Percentiles rank a stretch among this genome's conserved stretches.
phyloP scores from a whole-genome alignment of 768 basidiomycete species.

The Tulasnella sp. region DNA sequence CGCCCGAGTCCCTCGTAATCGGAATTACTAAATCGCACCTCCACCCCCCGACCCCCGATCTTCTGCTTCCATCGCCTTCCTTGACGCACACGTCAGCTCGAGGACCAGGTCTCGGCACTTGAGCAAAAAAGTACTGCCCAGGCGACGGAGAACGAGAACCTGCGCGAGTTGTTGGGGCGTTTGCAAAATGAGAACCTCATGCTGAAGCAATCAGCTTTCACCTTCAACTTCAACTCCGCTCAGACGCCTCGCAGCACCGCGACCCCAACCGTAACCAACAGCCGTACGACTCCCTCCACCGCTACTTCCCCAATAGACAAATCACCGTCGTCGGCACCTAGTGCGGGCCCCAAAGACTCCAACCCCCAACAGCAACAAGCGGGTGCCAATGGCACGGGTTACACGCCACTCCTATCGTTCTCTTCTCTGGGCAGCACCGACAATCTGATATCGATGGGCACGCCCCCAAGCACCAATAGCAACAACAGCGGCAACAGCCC shows the following conservation, averaged over 20 bases:
- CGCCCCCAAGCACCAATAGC: constrained; percentile 6
- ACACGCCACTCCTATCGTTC: constrained; percentile 28
- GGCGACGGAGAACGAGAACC: constrained; percentile 77
- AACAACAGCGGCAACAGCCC: constrained; percentile 9
- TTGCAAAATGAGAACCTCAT: constrained; percentile 83
- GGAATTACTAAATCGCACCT: background rate
- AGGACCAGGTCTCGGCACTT: constrained; percentile 83
- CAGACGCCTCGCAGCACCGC: constrained; percentile 1
- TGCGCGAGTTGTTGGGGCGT: constrained; percentile 77
- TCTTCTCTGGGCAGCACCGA: constrained; percentile 24
- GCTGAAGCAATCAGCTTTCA: constrained; percentile 78
- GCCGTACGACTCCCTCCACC: constrained; percentile 32
- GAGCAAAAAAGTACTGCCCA: constrained; percentile 75
- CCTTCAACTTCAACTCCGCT: constrained; percentile 65
- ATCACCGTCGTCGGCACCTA: constrained; percentile 28
- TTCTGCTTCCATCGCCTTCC: constrained; percentile 15
- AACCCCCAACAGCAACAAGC: background rate
- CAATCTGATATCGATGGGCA: background rate
- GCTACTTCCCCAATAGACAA: constrained; percentile 15
- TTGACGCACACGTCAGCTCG: constrained; percentile 52
- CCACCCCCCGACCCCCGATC: background rate
- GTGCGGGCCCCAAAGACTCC: background rate
- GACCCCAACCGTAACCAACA: background rate
- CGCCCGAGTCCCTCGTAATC: background rate
- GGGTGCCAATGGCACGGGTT: constrained; percentile 22